These are phyloP conservation scores for Gnaphalium uliginosum DNA, from an alignment of 129 eudicot genomes.

Conservation along the genomic window DNA sequence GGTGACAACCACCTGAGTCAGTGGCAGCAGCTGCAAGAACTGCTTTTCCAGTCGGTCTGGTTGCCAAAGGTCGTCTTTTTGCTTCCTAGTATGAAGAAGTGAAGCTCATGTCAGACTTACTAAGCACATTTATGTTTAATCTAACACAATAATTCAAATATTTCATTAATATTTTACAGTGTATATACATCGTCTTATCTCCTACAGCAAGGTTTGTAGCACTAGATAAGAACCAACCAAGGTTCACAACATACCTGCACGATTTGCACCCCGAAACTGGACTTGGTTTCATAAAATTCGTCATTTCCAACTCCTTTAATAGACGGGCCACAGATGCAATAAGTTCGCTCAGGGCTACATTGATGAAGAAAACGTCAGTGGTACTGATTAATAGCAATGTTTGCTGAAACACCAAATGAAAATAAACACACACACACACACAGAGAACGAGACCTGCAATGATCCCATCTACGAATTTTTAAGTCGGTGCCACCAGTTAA, in stretches of 20 bases:
- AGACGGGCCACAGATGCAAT: conserved; percentile 94
- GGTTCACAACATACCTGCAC: conserved; percentile 73
- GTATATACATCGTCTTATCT: not conserved
- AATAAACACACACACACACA: not conserved
- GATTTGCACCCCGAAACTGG: conserved; percentile 91
- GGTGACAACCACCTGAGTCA: conserved; percentile 97
- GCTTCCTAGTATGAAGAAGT: conserved; percentile 53
- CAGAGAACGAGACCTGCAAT: conserved; percentile 56
- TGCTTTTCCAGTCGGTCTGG: conserved; percentile 70
- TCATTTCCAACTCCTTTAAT: conserved; percentile 78
- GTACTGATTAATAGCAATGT: conserved; percentile 1
- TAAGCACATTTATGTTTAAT: not conserved
- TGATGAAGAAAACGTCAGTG: conserved; percentile 24
- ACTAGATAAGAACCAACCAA: not conserved
- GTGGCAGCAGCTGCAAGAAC: conserved; percentile 88
- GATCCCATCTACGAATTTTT: conserved; percentile 97
- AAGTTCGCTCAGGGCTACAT: conserved; percentile 91
- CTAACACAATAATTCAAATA: not conserved
- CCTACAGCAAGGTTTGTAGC: not conserved
- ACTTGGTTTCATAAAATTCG: conserved; percentile 78
- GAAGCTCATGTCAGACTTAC: conserved; percentile 14
- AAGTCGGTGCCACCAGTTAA: conserved; percentile 97
- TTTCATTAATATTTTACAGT: not conserved
- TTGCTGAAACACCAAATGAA: conserved; percentile 1
- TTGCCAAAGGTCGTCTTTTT: conserved; percentile 70